phyloP scores from a whole-genome alignment of 2,329 filamentous ascomycete genomes.

The Hyphodiscus sp. region DNA sequence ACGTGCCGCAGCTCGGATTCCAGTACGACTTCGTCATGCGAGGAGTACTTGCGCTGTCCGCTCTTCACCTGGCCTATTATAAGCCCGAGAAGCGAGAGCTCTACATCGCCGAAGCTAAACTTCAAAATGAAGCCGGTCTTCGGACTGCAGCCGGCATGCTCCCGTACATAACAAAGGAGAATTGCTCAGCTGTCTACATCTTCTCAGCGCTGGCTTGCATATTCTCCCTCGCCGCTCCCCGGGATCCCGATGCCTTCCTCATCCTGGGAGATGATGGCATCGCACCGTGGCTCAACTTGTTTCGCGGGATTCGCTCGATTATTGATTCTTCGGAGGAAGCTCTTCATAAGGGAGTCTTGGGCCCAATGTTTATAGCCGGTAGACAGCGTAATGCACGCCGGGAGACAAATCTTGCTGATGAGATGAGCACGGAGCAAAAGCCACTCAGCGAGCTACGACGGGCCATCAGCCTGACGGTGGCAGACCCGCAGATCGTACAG shows the following conservation, averaged over 20 bases:
- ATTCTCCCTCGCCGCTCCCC: conserved; percentile 32
- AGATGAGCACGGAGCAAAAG: conserved; percentile 7
- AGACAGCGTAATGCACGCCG: conserved; percentile 12
- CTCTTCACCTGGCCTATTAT: conserved; percentile 41
- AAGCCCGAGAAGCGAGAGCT: conserved; percentile 32
- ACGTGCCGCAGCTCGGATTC: conserved; percentile 40
- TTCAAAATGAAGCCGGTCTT: conserved; percentile 31
- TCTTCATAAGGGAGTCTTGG: conserved; percentile 17
- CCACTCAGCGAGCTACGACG: conserved; percentile 13
- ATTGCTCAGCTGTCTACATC: conserved; percentile 32
- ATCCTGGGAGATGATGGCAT: conserved; percentile 30
- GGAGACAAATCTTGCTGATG: conserved; percentile 3
- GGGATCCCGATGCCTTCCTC: conserved; percentile 32
- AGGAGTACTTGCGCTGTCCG: conserved; percentile 41
- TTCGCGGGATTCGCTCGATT: conserved; percentile 32
- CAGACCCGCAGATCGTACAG: conserved; percentile 15
- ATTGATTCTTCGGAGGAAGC: conserved; percentile 24
- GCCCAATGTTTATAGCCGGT: conserved; percentile 28
- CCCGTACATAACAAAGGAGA: conserved; percentile 28
- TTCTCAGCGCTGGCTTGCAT: conserved; percentile 35
- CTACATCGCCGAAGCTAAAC: conserved; percentile 34
- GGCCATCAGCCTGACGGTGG: conserved; percentile 7
- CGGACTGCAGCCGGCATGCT: conserved; percentile 30
- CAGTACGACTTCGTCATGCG: conserved; percentile 42
- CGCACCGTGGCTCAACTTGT: conserved; percentile 34